Conservation (phyloP, 2,329 filamentous ascomycete species). For the Alternaria solani region DNA sequence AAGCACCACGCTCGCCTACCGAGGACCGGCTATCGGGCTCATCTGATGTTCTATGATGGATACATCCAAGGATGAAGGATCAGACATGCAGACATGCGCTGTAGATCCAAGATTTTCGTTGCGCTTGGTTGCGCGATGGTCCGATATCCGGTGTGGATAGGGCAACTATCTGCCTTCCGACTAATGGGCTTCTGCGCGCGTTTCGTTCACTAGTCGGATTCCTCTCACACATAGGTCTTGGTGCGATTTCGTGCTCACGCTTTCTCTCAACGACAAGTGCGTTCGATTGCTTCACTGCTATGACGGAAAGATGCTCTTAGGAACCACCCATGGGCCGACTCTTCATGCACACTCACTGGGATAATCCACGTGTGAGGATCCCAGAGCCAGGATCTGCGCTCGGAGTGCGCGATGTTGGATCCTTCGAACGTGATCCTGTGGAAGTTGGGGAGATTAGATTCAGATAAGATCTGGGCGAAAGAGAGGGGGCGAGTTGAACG, state of each 20-base stretch:
- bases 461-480: background rate
- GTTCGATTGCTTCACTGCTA: background rate
- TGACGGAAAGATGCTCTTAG: background rate
- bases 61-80: background rate
- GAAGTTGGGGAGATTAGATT: background rate
- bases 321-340: background rate
- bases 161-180: conserved; percentile 2
- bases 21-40: background rate
- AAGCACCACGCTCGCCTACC: background rate
- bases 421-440: background rate
- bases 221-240: background rate
- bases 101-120: background rate
- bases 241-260: background rate
- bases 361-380: background rate
- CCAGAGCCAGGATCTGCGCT: background rate
- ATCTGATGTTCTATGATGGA: background rate
- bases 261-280: background rate
- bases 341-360: background rate
- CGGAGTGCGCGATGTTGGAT: background rate
- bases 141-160: conserved; percentile 1
- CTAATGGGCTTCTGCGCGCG: background rate
- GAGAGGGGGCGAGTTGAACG: background rate
- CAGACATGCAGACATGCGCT: background rate
- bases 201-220: background rate
- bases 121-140: background rate